Evolutionary conservation across 495 filamentous ascomycete species (phyloP).

Genomic region (Hyaloscypha finlandica): DNA sequence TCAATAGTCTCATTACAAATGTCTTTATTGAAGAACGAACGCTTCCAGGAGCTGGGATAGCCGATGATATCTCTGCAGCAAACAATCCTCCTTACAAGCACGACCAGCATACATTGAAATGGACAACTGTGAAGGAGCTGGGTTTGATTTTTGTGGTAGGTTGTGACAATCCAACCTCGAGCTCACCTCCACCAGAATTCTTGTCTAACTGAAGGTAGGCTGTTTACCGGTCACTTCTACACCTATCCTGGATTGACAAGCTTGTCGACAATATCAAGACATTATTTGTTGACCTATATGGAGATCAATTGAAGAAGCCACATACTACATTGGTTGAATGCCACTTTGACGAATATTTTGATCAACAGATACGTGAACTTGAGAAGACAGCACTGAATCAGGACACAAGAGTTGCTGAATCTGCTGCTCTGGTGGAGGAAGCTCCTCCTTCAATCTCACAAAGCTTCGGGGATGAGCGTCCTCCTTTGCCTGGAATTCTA

Average conservation of each 20-base stretch:
- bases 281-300: slow-evolving; percentile 86
- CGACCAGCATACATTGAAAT: slow-evolving; percentile 94
- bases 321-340: slow-evolving; percentile 74
- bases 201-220: slow-evolving; percentile 56
- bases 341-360: slow-evolving; percentile 91
- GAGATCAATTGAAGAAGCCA: slow-evolving; percentile 78
- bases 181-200: not conserved
- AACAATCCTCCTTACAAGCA: slow-evolving; percentile 76
- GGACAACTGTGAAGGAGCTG: slow-evolving; percentile 88
- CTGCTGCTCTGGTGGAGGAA: slow-evolving; percentile 46
- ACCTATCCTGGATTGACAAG: slow-evolving; percentile 96
- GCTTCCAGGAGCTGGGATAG: slow-evolving; percentile 57
- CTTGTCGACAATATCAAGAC: slow-evolving; percentile 91
- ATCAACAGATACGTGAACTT: slow-evolving; percentile 85
- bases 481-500: slow-evolving; percentile 44
- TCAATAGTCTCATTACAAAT: slow-evolving; percentile 94
- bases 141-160: slow-evolving; percentile 94
- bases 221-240: slow-evolving; percentile 92
- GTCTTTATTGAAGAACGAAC: slow-evolving; percentile 95
- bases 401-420: slow-evolving; percentile 35
- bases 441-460: slow-evolving; percentile 43
- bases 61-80: slow-evolving; percentile 57
- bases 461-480: slow-evolving; percentile 44
- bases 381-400: slow-evolving; percentile 52
- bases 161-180: slow-evolving; percentile 12